Evolutionary conservation across 305 asterid genomes (phyloP), one percentile per base, ranked within the genome.

Genomic region (Andrographis paniculata): DNA sequence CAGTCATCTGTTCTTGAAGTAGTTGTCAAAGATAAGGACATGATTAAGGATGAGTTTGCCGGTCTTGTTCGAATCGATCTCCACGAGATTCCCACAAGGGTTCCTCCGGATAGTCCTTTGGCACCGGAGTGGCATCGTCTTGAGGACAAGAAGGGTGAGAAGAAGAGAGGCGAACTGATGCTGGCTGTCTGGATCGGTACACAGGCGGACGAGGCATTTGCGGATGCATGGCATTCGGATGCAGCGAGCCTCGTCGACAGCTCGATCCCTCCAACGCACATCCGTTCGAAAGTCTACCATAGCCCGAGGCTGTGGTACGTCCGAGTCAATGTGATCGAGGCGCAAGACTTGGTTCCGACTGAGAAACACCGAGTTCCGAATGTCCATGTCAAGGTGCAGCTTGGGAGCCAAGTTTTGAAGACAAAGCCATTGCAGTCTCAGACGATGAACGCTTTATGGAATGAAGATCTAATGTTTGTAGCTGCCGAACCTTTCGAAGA

Each of bases 131-230:
- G 98, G 98, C 75, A 89, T 57, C 77, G 72, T 20, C 76, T 89
- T 31, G 94, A 80, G 70, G 55, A 74, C 72, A 78, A 64, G 67
- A 78, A 75, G 36, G 79, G 88, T 42, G 73, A 76, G 37, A 89
- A 83, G 45, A 66, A 58, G 57, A 69, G 59, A 16, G 91, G 96
- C 14, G 98, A 89, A 45, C 49, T 89, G 47, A 85, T 89, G 98
- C 71, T 85, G 14, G 93, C 96, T 22, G 92, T 82, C 9, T 89
- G 98, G 98, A 61, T 78, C 41, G 97, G 97, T 35, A 85, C 97
- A 35, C 97, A 89, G 58, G 97, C 97, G n/a, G 97, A 89, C 30
- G 95, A 85, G 67, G 95, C 98, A n/a, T 89, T 79, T 55, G 63
- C 94, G 1, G 93, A 89, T 42, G 97, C 97, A 33, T 89, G 82